Evolutionary conservation across 106 monocot species (phyloP).

Genomic region (Chionographis japonica): DNA sequence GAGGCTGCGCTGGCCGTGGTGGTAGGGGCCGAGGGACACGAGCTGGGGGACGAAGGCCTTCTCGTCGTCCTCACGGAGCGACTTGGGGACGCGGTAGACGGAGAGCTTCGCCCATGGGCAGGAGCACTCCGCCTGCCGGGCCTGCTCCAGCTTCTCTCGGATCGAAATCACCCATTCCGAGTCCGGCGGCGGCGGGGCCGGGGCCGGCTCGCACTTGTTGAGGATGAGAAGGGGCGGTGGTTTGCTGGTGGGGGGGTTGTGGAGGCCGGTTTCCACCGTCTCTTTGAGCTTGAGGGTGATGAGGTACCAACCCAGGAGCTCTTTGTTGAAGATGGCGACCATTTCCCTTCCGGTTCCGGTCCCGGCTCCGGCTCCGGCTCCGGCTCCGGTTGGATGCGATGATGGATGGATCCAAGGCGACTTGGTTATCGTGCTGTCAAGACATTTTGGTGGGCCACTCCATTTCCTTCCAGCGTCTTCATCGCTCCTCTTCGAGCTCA

Average conservation of each 20-base stretch:
- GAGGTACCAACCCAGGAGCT: slow-evolving; percentile 76
- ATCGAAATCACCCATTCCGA: slow-evolving; percentile 56
- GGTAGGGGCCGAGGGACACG: slow-evolving; percentile 60
- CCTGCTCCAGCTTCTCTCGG: slow-evolving; percentile 40
- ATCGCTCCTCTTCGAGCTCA: too few species aligned
- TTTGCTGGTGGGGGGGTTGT: slow-evolving; percentile 8
- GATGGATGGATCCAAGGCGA: too few species aligned
- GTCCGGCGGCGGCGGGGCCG: neutral
- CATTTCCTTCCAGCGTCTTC: too few species aligned
- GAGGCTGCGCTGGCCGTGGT: slow-evolving; percentile 45
- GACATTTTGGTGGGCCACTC: too few species aligned
- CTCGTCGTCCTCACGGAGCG: slow-evolving; percentile 41
- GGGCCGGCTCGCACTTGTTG: neutral
- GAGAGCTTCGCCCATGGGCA: slow-evolving; percentile 57
- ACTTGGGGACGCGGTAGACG: slow-evolving; percentile 59
- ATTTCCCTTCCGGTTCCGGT: slow-evolving; percentile 12
- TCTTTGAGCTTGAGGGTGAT: slow-evolving; percentile 78
- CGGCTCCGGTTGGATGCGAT: too few species aligned
- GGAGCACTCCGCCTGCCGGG: slow-evolving; percentile 31
- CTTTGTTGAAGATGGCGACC: slow-evolving; percentile 85
- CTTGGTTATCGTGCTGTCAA: too few species aligned
- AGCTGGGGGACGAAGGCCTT: slow-evolving; percentile 41
- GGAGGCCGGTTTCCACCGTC: slow-evolving; percentile 34
- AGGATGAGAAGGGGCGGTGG: slow-evolving; percentile 5
- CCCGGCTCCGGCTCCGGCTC: too few species aligned